Percentiles rank a stretch among this genome's conserved stretches.
Evolutionary conservation across 2,329 filamentous ascomycete species (phyloP).

Genomic region (Diplodia intermedia): DNA sequence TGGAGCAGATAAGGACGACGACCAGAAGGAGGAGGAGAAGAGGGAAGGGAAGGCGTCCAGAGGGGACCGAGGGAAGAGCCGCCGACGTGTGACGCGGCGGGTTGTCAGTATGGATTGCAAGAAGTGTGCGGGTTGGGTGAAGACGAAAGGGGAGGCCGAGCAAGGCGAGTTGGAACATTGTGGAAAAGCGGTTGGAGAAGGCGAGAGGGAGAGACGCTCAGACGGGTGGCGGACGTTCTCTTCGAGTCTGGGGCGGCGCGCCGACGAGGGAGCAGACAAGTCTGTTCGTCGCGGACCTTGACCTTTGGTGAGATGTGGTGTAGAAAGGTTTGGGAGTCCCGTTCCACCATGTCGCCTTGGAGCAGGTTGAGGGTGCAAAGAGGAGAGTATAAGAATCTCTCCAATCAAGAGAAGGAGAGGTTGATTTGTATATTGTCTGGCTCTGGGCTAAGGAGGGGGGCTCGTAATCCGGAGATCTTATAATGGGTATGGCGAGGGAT

Average conservation of each 20-base stretch:
- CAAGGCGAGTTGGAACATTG: slow-evolving; percentile 26
- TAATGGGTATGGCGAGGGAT: background rate
- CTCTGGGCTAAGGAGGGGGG: background rate
- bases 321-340: slow-evolving; percentile 35
- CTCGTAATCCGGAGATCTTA: background rate
- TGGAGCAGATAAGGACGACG: too few species aligned
- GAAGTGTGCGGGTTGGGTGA: background rate
- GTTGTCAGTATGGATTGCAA: slow-evolving; percentile 33
- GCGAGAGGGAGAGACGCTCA: background rate
- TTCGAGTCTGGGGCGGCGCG: slow-evolving; percentile 23
- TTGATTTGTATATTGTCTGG: background rate
- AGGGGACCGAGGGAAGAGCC: slow-evolving; percentile 15
- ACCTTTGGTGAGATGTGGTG: slow-evolving; percentile 31
- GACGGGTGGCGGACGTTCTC: slow-evolving; percentile 26
- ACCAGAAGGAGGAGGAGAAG: background rate
- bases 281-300: background rate
- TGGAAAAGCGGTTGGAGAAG: slow-evolving; percentile 8
- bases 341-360: slow-evolving; percentile 34
- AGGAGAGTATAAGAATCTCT: background rate
- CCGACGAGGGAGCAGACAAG: background rate
- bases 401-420: background rate
- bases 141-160: background rate
- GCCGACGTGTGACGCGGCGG: slow-evolving; percentile 34
- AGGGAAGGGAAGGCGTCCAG: background rate
- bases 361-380: slow-evolving; percentile 31